phyloP scores from a whole-genome alignment of 257 asterid genomes.

The Lycium barbarum region DNA sequence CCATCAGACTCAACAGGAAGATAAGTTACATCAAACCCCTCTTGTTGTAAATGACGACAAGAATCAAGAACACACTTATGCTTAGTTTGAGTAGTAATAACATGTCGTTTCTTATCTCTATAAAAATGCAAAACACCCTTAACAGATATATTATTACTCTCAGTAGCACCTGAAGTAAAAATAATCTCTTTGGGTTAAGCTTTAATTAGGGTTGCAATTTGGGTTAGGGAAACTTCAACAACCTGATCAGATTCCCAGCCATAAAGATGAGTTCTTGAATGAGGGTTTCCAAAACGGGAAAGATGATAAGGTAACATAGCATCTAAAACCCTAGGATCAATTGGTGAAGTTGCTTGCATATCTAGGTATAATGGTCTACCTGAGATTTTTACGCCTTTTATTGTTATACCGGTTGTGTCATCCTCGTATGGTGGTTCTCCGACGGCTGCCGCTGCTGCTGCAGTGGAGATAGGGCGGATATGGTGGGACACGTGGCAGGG shows the following conservation, averaged over 20 bases:
- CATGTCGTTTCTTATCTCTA: slow-evolving; percentile 90
- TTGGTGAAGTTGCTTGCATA: slow-evolving; percentile 96
- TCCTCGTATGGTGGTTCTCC: slow-evolving; percentile 61
- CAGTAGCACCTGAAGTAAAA: slow-evolving; percentile 97
- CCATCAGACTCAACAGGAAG: slow-evolving; percentile 86
- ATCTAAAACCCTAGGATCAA: slow-evolving; percentile 93
- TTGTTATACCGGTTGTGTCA: slow-evolving; percentile 64
- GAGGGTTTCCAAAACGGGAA: slow-evolving; percentile 91
- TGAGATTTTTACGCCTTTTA: slow-evolving; percentile 91
- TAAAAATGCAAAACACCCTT: slow-evolving; percentile 93
- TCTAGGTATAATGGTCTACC: slow-evolving; percentile 97
- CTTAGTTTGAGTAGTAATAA: slow-evolving; percentile 96
- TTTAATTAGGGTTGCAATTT: slow-evolving; percentile 66
- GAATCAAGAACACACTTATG: slow-evolving; percentile 96
- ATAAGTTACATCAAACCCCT: slow-evolving; percentile 88
- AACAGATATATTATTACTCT: slow-evolving; percentile 83
- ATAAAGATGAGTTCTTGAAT: slow-evolving; percentile 93
- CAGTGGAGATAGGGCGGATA: slow-evolving; percentile 52
- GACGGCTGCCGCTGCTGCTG: slow-evolving; percentile 52
- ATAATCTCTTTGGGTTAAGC: slow-evolving; percentile 94
- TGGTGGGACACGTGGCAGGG: slow-evolving; percentile 29
- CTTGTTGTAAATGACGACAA: slow-evolving; percentile 89
- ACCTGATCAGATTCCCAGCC: slow-evolving; percentile 98
- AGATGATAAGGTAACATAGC: slow-evolving; percentile 87
- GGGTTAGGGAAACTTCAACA: slow-evolving; percentile 72